Percentiles rank a stretch among this genome's conserved stretches.
phyloP scores from a whole-genome alignment of 176 grass and related monocot genomes.

The Phoenix roebelenii region DNA sequence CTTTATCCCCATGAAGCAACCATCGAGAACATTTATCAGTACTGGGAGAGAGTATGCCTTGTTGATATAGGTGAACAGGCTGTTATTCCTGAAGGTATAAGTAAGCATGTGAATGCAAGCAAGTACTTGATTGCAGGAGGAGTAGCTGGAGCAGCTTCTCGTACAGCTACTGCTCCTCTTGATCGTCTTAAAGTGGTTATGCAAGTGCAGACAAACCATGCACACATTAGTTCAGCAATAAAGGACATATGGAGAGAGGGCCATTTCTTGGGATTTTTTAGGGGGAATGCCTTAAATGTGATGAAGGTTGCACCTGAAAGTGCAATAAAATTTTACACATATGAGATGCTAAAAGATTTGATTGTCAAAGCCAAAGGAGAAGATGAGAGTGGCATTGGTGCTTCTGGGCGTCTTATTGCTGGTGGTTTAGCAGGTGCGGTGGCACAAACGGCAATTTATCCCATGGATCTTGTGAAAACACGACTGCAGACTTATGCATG shows the following conservation, averaged over 20 bases:
- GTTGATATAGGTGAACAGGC: slow-evolving; percentile 85
- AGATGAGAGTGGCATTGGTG: slow-evolving; percentile 55
- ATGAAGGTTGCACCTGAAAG: slow-evolving; percentile 85
- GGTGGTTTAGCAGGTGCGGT: slow-evolving; percentile 79
- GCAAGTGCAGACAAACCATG: slow-evolving; percentile 62
- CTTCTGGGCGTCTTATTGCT: slow-evolving; percentile 58
- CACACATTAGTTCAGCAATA: slow-evolving; percentile 32
- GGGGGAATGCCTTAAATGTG: slow-evolving; percentile 85
- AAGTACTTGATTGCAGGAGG: slow-evolving; percentile 86
- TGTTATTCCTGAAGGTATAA: slow-evolving; percentile 70
- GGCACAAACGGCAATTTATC: slow-evolving; percentile 73
- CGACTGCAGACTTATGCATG: slow-evolving; percentile 59
- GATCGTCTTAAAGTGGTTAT: slow-evolving; percentile 71
- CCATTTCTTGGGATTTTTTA: slow-evolving; percentile 48
- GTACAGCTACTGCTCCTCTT: slow-evolving; percentile 76
- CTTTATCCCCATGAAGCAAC: slow-evolving; percentile 88
- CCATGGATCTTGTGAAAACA: slow-evolving; percentile 79
- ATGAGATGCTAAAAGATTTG: slow-evolving; percentile 69
- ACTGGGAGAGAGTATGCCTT: slow-evolving; percentile 83
- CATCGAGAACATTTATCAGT: slow-evolving; percentile 80
- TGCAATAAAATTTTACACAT: slow-evolving; percentile 79
- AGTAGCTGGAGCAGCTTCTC: slow-evolving; percentile 59
- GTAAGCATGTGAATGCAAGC: slow-evolving; percentile 56
- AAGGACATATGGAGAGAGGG: slow-evolving; percentile 69
- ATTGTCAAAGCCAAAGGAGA: slow-evolving; percentile 62